Base-by-base conservation (phyloP, 257 asterid genomes). In the Fraxinus quadrangulata region DNA sequence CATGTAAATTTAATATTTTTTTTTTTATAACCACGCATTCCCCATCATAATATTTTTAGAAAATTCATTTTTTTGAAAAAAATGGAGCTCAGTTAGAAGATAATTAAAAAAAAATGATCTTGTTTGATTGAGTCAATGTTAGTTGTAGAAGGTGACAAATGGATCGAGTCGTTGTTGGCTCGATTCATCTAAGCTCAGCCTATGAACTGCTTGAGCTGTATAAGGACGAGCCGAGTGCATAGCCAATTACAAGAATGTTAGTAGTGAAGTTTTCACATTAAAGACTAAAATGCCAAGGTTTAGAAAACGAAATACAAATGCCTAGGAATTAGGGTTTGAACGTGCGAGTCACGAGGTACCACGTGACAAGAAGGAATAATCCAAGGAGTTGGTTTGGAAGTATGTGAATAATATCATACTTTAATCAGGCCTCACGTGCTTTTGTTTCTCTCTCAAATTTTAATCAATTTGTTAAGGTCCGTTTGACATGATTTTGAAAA, bases 271-370 rank as follows among this genome's bases (percentile, higher is more conserved):
- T 40, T 40, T 40, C 49, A 40, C 14, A 40, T 40, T 40, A 9
- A 37, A 37, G 40, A 10, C 42, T 37, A 37, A 37, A 37, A 42
- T 42, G 51, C 51, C 3, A 2, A 0, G 51, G 51, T 12, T 42
- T 42, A 42, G 51, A 42, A 42, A 42, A 42, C 51, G 3, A 42
- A 12, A 12, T 42, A 42, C 51, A 42, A 42, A 61, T 61, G 40
- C 74, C 77, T 63, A 69, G 51, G 23, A 23, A 76, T 66, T 23
- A 66, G 81, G 78, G 78, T 76, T 51, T 72, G 81, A 76, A 66
- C 81, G 81, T 81, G 84, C 75, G 6, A 19, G 78, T 76, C 77
- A 76, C 81, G 78, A 75, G 74, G 78, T 16, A 75, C 65, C 80
- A 71, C 81, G 78, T 76, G 78, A 26, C 11, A 23, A 33, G 59